These are phyloP conservation scores for Boehmeria nivea DNA, from an alignment of 306 rosid species.

Conservation along the genomic window DNA sequence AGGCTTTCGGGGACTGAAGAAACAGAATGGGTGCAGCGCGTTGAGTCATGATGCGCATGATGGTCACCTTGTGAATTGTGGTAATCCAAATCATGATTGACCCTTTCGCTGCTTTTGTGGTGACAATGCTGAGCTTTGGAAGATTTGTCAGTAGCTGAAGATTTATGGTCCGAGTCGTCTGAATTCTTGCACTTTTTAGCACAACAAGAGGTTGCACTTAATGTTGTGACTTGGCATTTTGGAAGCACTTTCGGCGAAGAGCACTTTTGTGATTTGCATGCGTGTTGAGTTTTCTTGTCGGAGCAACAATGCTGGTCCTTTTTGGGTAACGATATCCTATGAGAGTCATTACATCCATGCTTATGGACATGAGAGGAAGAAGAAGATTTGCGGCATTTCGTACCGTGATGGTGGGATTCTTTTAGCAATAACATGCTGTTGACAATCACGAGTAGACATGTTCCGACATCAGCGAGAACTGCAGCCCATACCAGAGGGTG, in stretches of 20 bases:
- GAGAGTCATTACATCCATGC: conserved; percentile 28
- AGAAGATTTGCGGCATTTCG: conserved; percentile 40
- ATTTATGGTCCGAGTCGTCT: not conserved
- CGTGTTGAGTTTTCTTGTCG: conserved; percentile 20
- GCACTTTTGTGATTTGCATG: too few species aligned
- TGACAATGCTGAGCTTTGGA: conserved; percentile 36
- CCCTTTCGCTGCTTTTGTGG: conserved; percentile 25
- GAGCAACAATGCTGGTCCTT: conserved; percentile 44
- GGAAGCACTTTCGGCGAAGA: too few species aligned
- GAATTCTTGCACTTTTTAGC: conserved; percentile 14
- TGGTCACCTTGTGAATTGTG: conserved; percentile 21
- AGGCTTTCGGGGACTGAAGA: conserved; percentile 6
- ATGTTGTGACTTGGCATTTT: conserved; percentile 4
- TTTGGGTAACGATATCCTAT: conserved; percentile 23
- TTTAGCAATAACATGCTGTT: conserved; percentile 84
- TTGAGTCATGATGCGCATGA: conserved; percentile 14
- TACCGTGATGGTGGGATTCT: conserved; percentile 33
- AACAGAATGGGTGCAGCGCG: conserved; percentile 13
- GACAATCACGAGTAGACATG: conserved; percentile 71
- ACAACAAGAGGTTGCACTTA: conserved; percentile 29
- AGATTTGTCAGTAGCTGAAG: conserved; percentile 14
- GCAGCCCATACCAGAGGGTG: conserved; percentile 99
- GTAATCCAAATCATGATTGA: conserved; percentile 23
- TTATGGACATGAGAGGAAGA: conserved; percentile 31
- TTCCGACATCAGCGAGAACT: conserved; percentile 94